Evolutionary conservation across 106 monocot species (phyloP), one percentile per base, ranked within the genome.

Genomic region (Acanthochlamys bracteata): DNA sequence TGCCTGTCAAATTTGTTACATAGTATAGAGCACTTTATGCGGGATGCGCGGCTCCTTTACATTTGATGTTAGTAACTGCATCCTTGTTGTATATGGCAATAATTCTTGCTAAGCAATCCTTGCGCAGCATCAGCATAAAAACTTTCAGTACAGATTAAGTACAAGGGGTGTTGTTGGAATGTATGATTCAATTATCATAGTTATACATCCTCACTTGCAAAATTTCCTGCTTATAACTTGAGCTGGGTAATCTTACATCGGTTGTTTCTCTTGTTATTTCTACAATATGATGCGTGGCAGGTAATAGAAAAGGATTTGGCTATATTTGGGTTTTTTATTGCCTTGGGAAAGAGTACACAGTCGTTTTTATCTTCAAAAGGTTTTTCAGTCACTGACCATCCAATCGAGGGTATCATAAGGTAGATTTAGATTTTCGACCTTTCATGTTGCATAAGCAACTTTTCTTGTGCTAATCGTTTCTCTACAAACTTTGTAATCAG

Each of bases 271-370:
- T 40, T 8, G 21, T 43, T 46, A 22, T 13, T 61, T 13, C 33
- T 54, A 49, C 15, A 49, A 12, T 17, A 49, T 49, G 49, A 55
- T 20, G 55, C 8, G 20, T 21, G 20, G 55, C 75, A 98, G 98
- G 86, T 98, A 41, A 70, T 98, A 73, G 98, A 92, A 76, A 98
- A 82, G 64, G 98, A 98, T 78, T 74, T 98, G 67, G 85, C 88
- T 76, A 98, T 98, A 43, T 98, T 98, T 89, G 98, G 98, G 8
- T 89, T 92, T 75, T 98, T 98, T 65, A 92, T 98, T 83, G 88
- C 92, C 43, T 71, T 98, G 64, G 98, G 89, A 60, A 92, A 88
- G 75, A 86, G 85, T 53, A 92, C 85, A 15, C 82, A 98, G 55
- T 66, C 74, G 7, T 92, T 89, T 73, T 73, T 98, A 42, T 83